Evolutionary conservation across 139 green algal species (phyloP).

Genomic region (Chlamydomonas schloesseri): DNA sequence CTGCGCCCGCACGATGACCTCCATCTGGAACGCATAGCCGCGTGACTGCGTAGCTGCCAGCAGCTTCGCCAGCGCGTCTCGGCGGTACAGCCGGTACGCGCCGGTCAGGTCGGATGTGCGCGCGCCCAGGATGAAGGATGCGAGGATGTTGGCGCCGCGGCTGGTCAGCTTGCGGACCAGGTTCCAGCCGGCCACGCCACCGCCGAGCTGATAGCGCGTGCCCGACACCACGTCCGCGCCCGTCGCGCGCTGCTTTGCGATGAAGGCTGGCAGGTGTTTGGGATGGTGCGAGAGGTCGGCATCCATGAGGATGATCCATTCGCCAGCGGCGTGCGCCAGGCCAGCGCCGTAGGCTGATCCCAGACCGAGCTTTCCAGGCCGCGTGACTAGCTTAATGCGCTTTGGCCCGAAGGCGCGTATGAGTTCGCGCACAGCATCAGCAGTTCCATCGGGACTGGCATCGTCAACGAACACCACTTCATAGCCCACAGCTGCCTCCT

Average conservation of each 20-base stretch:
- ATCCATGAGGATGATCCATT: constrained; percentile 97
- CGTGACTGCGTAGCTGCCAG: constrained; percentile 55
- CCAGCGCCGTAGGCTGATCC: constrained; percentile 69
- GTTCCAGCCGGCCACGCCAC: constrained; percentile 94
- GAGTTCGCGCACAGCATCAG: constrained; percentile 68
- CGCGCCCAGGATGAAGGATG: constrained; percentile 79
- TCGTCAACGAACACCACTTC: constrained; percentile 98
- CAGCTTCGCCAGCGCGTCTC: constrained; percentile 61
- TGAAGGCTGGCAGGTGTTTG: constrained; percentile 50
- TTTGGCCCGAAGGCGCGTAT: not conserved
- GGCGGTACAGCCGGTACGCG: constrained; percentile 91
- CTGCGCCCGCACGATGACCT: constrained; percentile 92
- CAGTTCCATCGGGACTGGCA: constrained; percentile 93
- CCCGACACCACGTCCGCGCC: constrained; percentile 90
- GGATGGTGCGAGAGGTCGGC: constrained; percentile 97
- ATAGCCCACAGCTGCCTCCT: constrained; percentile 49
- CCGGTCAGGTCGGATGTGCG: constrained; percentile 89
- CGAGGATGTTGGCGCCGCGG: constrained; percentile 93
- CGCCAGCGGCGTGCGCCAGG: constrained; percentile 61
- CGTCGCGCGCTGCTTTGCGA: constrained; percentile 69
- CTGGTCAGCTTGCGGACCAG: constrained; percentile 90
- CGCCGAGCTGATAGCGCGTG: constrained; percentile 84
- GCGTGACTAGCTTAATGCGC: constrained; percentile 59
- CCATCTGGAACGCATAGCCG: constrained; percentile 98
- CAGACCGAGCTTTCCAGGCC: constrained; percentile 87